phyloP scores from a whole-genome alignment of 1,284 basidiomycete species.

The Grifola frondosa region DNA sequence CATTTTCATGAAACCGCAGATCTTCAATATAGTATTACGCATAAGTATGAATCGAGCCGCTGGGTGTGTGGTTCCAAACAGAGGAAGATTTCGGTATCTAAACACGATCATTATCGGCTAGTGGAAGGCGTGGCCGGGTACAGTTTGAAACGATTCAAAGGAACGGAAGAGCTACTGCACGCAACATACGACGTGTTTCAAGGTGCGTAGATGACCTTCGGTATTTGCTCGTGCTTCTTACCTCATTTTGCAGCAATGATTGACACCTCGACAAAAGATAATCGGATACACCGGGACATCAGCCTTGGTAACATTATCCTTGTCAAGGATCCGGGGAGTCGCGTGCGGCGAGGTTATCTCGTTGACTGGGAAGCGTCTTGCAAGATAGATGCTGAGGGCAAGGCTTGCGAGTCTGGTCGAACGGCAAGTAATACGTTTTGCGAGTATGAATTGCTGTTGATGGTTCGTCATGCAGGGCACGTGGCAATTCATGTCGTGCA shows the following conservation, averaged over 20 bases:
- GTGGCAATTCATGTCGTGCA: conserved; percentile 5
- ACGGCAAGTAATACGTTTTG: not conserved
- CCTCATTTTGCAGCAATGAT: conserved; percentile 2
- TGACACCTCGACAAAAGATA: conserved; percentile 1
- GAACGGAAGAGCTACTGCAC: conserved; percentile 7
- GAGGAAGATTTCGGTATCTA: not conserved
- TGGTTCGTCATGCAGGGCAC: not conserved
- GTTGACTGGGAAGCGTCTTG: conserved; percentile 14
- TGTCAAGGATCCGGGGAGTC: conserved; percentile 1
- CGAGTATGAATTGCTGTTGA: not conserved
- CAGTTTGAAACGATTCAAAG: not conserved
- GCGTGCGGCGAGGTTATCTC: conserved; percentile 8
- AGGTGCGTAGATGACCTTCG: not conserved
- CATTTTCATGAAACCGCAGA: no score
- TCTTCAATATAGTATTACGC: not conserved
- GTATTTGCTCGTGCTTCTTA: not conserved
- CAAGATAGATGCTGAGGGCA: conserved; percentile 1
- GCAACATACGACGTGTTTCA: conserved; percentile 10
- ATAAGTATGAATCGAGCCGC: not conserved
- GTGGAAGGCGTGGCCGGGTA: conserved; percentile 7
- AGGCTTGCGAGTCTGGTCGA: not conserved
- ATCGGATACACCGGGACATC: conserved; percentile 11
- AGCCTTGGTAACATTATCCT: conserved; percentile 14
- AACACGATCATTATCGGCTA: conserved; percentile 4
- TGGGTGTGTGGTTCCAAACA: not conserved